These are phyloP conservation scores for Zymoseptoria passerinii DNA, from an alignment of 2,329 filamentous ascomycete species.

Conservation along the genomic window DNA sequence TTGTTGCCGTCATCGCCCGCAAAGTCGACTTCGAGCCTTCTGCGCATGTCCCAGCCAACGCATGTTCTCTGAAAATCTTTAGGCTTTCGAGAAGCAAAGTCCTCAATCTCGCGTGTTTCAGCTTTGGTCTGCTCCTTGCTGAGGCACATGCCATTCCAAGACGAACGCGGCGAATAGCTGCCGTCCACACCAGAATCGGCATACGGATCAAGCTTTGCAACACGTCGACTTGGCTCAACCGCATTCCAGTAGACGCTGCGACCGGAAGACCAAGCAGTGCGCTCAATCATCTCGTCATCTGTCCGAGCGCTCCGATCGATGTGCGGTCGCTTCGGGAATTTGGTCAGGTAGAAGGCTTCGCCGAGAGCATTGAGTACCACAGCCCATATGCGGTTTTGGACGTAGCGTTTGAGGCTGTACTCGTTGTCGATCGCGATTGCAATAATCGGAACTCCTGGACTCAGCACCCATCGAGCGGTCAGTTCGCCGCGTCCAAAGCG, in stretches of 20 bases:
- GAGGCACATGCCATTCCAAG: conserved; percentile 63
- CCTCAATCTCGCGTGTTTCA: conserved; percentile 75
- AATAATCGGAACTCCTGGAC: conserved; percentile 87
- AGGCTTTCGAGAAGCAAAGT: conserved; percentile 63
- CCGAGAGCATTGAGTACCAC: conserved; percentile 88
- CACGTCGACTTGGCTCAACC: conserved; percentile 66
- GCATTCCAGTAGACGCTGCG: conserved; percentile 73
- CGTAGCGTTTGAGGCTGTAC: conserved; percentile 63
- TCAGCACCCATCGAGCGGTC: conserved; percentile 81
- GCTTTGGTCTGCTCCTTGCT: conserved; percentile 61
- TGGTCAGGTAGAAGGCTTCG: conserved; percentile 77
- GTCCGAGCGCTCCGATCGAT: conserved; percentile 37
- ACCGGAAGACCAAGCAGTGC: conserved; percentile 70
- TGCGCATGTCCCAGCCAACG: conserved; percentile 85
- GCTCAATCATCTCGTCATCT: conserved; percentile 50
- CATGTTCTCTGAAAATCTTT: conserved; percentile 70
- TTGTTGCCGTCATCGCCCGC: conserved; percentile 67
- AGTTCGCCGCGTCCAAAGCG: conserved; percentile 65
- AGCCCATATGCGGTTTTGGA: conserved; percentile 72
- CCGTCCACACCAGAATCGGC: conserved; percentile 58
- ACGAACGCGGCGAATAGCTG: conserved; percentile 73
- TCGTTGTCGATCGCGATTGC: conserved; percentile 75
- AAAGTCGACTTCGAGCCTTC: conserved; percentile 81
- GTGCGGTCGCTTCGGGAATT: conserved; percentile 53
- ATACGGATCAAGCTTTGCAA: conserved; percentile 63